Percentiles rank a stretch among this genome's conserved stretches.
phyloP scores from a whole-genome alignment of 768 basidiomycete genomes.

The Holtermanniella nyarrowii region DNA sequence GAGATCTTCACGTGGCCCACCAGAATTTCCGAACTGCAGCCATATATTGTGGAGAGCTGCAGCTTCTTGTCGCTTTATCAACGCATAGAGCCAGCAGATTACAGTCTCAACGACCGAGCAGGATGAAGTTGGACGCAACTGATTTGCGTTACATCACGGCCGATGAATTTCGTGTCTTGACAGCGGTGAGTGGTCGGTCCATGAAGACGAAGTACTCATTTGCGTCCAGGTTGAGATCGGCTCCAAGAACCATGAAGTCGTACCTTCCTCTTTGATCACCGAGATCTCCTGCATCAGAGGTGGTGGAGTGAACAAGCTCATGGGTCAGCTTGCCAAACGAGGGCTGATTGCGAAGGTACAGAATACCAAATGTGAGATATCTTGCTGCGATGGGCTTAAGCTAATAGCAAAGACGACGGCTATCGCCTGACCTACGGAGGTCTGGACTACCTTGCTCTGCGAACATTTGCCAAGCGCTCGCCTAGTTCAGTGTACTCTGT shows the following conservation, averaged over 20 bases:
- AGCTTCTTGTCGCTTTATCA: too few species aligned
- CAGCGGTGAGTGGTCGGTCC: conserved; percentile 53
- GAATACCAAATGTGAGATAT: conserved; percentile 75
- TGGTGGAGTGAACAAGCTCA: conserved; percentile 85
- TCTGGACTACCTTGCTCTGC: conserved; percentile 92
- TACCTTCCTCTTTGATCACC: conserved; percentile 76
- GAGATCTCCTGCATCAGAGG: conserved; percentile 86
- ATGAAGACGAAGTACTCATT: too few species aligned
- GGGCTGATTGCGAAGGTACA: conserved; percentile 81
- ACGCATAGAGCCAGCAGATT: too few species aligned
- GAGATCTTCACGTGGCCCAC: conserved; percentile 1
- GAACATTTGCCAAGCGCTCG: conserved; percentile 72
- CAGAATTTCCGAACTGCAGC: too few species aligned
- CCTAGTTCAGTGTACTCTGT: conserved; percentile 73
- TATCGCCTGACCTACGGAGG: conserved; percentile 96
- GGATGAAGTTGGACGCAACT: conserved; percentile 87
- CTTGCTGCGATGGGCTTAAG: neutral
- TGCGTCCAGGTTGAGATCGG: conserved; percentile 98
- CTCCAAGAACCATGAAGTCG: conserved; percentile 93
- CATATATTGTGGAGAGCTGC: too few species aligned
- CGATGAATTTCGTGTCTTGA: conserved; percentile 91
- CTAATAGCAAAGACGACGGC: conserved; percentile 64
- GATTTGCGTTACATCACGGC: conserved; percentile 84
- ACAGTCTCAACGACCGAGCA: conserved; percentile 14
- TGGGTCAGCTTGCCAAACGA: conserved; percentile 82